Base-by-base conservation (phyloP, 2,329 filamentous ascomycete genomes). In the Emergomyces pasteurianus region DNA sequence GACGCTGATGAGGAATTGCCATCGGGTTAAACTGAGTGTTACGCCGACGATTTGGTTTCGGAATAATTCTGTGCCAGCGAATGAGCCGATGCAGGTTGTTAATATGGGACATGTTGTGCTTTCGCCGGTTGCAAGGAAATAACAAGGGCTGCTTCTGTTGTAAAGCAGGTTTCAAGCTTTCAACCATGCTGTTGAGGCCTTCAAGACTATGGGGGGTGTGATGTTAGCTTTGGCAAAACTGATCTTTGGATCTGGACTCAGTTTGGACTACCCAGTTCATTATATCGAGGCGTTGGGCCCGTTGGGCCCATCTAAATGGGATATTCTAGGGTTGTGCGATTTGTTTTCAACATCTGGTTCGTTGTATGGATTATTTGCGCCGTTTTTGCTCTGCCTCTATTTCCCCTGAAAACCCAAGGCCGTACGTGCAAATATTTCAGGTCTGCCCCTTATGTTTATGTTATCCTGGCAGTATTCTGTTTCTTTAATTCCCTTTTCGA, bases 21-120 rank as follows among this genome's bases (percentile, higher is more conserved):
- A 64, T n/a, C 62, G 64, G 8, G 56, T 72, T 6, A 61, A 64
- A 10, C 43, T 71, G 52, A 64, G 64, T 0, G 57, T 71, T 52
- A 67, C 66, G 1, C 69, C 69, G 4, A 64, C 62, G 21, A 64
- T 68, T 2, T 59, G 60, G 3, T 65, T 67, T 16, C 61, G 67
- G 18, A 62, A 67, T 43, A 63, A 38, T 14, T 14, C 21, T 23
- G 21, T 12, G 7, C 26, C 40, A 1, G 34, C 4, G 16, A 42
- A 49, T 34, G 57, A 38, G 6, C 26, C 57, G 40, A 38, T 58
- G 57, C 40, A 23, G 34, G 28, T 66, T 23, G 59, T 68, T 21
- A 63, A 63, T 54, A 49, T 63, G 26, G 64, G 62, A 2, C 59
- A 65, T 47, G 68, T 70, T 38, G 18, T 58, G 52, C 31, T 38